phyloP scores from a whole-genome alignment of 345 rosid species.

The Eucalyptus guilfoylei region DNA sequence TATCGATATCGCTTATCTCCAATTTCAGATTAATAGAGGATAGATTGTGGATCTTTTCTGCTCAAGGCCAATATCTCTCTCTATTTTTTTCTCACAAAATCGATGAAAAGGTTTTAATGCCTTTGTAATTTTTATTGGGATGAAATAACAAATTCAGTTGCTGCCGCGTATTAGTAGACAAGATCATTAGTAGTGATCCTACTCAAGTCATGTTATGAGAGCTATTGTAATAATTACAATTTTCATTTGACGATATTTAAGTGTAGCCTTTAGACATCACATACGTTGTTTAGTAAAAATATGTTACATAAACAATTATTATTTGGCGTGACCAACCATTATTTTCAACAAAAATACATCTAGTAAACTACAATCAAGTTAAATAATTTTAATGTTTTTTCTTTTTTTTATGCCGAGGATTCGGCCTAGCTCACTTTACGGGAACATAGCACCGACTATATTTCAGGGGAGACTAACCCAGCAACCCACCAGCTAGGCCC shows the following conservation, averaged over 20 bases:
- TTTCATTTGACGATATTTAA: neutral
- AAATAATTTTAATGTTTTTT: too few relatives aligned
- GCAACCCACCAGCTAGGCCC: too few relatives aligned
- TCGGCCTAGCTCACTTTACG: too few relatives aligned
- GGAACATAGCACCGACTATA: too few relatives aligned
- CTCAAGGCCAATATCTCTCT: neutral
- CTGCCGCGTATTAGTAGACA: neutral
- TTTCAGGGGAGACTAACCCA: too few relatives aligned
- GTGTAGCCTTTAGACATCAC: rapidly evolving
- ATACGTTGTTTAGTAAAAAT: too few relatives aligned
- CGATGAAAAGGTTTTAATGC: neutral
- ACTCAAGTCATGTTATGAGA: neutral
- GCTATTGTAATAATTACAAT: neutral
- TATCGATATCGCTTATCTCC: neutral
- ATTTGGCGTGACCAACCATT: neutral
- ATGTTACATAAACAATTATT: neutral
- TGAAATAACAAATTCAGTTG: neutral
- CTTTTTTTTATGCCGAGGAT: too few relatives aligned
- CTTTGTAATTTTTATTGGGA: neutral
- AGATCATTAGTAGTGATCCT: neutral
- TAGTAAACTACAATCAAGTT: neutral
- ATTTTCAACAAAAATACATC: rapidly evolving
- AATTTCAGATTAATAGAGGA: neutral
- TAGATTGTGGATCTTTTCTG: neutral
- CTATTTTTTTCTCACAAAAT: neutral